These are phyloP conservation scores for Rhodotorula sp. DNA, from an alignment of 1,284 basidiomycete species.

Conservation along the genomic window DNA sequence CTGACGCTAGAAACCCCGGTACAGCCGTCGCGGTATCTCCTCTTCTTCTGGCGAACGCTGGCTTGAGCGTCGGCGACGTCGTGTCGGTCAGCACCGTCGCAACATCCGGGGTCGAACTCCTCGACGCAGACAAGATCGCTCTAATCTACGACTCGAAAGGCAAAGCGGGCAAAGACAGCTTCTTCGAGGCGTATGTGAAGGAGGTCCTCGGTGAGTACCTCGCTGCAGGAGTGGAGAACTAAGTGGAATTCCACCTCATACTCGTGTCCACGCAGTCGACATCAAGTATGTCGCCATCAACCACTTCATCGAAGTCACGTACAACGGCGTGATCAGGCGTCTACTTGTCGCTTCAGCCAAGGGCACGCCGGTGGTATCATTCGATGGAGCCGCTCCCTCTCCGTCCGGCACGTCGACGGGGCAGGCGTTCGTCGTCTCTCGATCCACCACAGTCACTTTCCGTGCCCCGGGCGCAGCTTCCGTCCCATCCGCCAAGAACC, in stretches of 20 bases:
- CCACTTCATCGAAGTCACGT: conserved; percentile 63
- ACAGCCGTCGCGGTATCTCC: conserved; percentile 37
- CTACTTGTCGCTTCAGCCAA: conserved; percentile 59
- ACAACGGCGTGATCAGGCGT: conserved; percentile 60
- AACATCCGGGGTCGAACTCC: conserved; percentile 35
- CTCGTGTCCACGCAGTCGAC: conserved; percentile 58
- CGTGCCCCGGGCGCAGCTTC: conserved; percentile 18
- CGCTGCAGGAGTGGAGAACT: neutral
- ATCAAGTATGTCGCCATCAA: conserved; percentile 65
- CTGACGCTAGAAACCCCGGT: neutral
- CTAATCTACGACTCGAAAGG: conserved; percentile 34
- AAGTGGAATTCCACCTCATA: neutral
- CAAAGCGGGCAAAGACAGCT: conserved; percentile 46
- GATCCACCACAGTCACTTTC: conserved; percentile 21
- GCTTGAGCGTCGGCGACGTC: conserved; percentile 27
- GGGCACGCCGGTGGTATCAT: neutral
- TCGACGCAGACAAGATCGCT: conserved; percentile 43
- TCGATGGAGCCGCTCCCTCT: neutral
- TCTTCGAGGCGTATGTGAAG: conserved; percentile 52
- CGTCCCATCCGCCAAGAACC: conserved; percentile 19
- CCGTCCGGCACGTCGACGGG: conserved; percentile 49
- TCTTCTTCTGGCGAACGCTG: conserved; percentile 37
- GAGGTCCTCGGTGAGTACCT: conserved; percentile 49
- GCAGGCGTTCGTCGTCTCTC: conserved; percentile 25
- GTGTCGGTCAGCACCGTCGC: conserved; percentile 34